Conservation (phyloP, 805 yeast genomes). For the Barnettozyma sucrosica region DNA sequence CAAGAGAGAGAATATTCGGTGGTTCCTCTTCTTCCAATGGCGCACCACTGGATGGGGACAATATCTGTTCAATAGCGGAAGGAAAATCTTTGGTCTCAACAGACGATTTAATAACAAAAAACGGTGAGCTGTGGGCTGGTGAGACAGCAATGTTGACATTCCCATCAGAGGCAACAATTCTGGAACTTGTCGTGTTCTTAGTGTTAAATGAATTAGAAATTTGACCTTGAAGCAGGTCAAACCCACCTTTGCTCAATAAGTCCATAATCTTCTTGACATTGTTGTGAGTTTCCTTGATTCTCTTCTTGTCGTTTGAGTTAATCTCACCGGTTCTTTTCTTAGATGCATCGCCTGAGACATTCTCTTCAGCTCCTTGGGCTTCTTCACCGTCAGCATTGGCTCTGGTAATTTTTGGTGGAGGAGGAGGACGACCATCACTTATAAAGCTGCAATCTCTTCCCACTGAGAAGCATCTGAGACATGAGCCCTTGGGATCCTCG, state of each 20-base stretch:
- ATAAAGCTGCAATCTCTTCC: constrained; percentile 37
- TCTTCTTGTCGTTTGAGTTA: constrained; percentile 3
- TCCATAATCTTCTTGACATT: constrained; percentile 9
- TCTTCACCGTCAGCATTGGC: not conserved
- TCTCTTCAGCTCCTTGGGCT: not conserved
- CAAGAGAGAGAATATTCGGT: constrained; percentile 45
- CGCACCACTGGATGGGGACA: constrained; percentile 9
- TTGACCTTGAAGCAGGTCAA: not conserved
- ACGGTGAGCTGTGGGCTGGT: constrained; percentile 24
- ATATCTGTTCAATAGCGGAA: constrained; percentile 12
- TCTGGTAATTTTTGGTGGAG: constrained; percentile 2
- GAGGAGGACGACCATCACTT: constrained; percentile 15
- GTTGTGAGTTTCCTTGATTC: constrained; percentile 8
- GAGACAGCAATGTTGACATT: constrained; percentile 20
- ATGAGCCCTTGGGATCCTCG: constrained; percentile 34
- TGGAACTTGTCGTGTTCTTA: constrained; percentile 10
- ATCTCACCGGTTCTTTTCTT: not conserved
- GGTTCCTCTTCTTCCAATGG: constrained; percentile 21
- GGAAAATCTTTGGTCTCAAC: constrained; percentile 17
- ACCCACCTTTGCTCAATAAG: not conserved
- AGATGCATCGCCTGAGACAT: not conserved
- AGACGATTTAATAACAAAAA: constrained; percentile 21
- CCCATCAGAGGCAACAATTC: constrained; percentile 6
- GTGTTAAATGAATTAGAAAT: constrained; percentile 2
- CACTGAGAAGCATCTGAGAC: constrained; percentile 54